These are phyloP conservation scores for Claviceps pazoutovae DNA, from an alignment of 2,329 filamentous ascomycete genomes.

Conservation along the genomic window DNA sequence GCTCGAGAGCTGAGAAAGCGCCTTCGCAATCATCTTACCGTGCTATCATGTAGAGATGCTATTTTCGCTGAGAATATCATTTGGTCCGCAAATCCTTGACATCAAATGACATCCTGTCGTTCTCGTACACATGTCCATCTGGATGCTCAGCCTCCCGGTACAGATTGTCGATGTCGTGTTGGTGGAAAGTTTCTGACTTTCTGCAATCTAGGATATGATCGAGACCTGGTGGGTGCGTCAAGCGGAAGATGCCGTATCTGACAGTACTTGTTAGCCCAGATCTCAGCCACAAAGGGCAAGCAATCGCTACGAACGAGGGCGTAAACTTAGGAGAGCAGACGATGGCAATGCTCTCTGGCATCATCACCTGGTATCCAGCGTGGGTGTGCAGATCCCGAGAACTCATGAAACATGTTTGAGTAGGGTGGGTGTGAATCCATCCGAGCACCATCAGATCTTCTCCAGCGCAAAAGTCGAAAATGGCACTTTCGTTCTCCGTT, in stretches of 20 bases:
- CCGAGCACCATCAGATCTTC: constrained; percentile 77
- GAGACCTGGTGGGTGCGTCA: constrained; percentile 86
- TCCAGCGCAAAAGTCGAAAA: constrained; percentile 80
- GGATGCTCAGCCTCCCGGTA: constrained; percentile 63
- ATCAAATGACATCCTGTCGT: constrained; percentile 46
- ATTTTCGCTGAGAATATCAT: neutral
- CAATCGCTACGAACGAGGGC: constrained; percentile 46
- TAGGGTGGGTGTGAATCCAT: constrained; percentile 97
- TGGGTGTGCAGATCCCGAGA: constrained; percentile 89
- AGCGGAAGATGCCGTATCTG: constrained; percentile 80
- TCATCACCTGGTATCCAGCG: constrained; percentile 87
- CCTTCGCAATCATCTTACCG: no score
- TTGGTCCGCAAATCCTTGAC: constrained; percentile 36
- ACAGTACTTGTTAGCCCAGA: constrained; percentile 1
- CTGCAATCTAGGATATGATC: constrained; percentile 70
- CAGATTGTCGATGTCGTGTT: constrained; percentile 50
- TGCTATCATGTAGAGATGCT: no score
- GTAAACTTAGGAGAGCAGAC: constrained; percentile 78
- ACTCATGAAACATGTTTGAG: constrained; percentile 96
- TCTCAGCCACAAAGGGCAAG: neutral
- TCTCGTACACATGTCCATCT: constrained; percentile 55
- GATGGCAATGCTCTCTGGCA: constrained; percentile 91
- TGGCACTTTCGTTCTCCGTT: constrained; percentile 68
- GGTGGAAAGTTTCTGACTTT: constrained; percentile 73
- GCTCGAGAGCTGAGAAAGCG: neutral